phyloP scores from a whole-genome alignment of 495 filamentous ascomycete genomes.

The Hypoxylon crocopeplum region DNA sequence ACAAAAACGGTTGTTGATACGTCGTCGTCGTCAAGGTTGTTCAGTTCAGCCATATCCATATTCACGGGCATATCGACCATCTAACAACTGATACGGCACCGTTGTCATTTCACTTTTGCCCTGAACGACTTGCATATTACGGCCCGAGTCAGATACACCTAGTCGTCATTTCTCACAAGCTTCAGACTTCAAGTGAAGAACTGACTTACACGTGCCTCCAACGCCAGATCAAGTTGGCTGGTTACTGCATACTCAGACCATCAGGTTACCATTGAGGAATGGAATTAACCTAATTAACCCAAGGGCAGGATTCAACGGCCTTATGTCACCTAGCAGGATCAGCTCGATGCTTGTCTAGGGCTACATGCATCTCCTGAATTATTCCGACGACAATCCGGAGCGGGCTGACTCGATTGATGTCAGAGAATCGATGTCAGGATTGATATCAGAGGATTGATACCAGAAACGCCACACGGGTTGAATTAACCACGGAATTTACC shows the following conservation, averaged over 20 bases:
- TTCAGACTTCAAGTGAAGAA: conserved; percentile 14
- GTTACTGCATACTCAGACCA: conserved; percentile 1
- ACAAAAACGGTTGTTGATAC: conserved; percentile 13
- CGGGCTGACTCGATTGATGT: conserved; percentile 12
- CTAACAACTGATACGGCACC: background rate
- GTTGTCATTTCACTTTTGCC: background rate
- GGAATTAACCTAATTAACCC: background rate
- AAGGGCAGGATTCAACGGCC: conserved; percentile 10
- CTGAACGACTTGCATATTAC: conserved; percentile 18
- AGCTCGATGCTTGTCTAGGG: conserved; percentile 12
- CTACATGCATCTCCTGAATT: conserved; percentile 19
- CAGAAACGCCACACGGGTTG: background rate
- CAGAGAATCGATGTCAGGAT: background rate
- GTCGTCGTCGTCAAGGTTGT: background rate
- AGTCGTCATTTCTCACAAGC: conserved; percentile 2
- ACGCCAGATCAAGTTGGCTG: conserved; percentile 16
- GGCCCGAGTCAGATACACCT: conserved; percentile 29
- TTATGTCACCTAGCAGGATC: conserved; percentile 18
- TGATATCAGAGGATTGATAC: background rate
- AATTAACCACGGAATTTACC: too few species aligned
- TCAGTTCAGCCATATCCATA: conserved; percentile 4
- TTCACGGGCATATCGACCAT: too few species aligned
- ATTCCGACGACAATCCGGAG: conserved; percentile 24
- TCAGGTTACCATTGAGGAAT: background rate
- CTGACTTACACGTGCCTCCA: conserved; percentile 20